Base-by-base conservation (phyloP, 2,329 filamentous ascomycete species). In the Epichloe typhina region DNA sequence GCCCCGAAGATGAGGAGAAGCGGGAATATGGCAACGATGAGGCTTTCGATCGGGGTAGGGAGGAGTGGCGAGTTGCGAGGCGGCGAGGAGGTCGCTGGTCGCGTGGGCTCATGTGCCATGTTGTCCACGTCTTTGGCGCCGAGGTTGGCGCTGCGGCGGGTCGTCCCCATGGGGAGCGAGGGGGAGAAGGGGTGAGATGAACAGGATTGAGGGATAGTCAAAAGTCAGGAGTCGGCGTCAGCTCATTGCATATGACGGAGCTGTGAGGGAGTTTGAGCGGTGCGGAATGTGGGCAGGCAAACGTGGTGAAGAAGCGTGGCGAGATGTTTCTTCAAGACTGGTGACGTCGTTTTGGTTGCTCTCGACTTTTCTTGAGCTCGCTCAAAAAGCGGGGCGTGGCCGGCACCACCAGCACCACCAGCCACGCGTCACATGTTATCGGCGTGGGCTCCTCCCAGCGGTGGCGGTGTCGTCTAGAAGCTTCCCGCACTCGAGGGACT, bases 1-100 rank as follows among this genome's bases (percentile, higher is more conserved):
- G 87, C 86, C 57, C 93, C 93, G 57, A 95, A 77, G 50, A 88
- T 56, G 52, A 98, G 81, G 6, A 90, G 83, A 26, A 72, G 59
- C 4, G 91, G 91, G 70, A 95, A 97, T 53, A 87, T 58, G 3
- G 72, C 65, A 33, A 95, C 76, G 21, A 83, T 71, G 51, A 79
- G 59, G 23, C 75, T 68, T 63, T 94, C 86, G 60, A 83, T 72
- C 8, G 76, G 73, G 2, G 86, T 88, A 4, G 86, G 86, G 3
- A 88, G 72, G 66, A 78, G 80, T 3, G 86, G 83, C 41, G 71
- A 67, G 58, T 66, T 72, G 54, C 73, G 72, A 40, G 57, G 42
- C 39, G 47, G 47, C 33, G 51, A 31, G 13, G 31, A 40, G 13
- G 8, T 36, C 12, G 46, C 11, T 31, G 46, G 50, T 41, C 31